Percentiles rank a stretch among this genome's conserved stretches.
Conservation (phyloP, 2,329 filamentous ascomycete species). For the Eutypella sp. region DNA sequence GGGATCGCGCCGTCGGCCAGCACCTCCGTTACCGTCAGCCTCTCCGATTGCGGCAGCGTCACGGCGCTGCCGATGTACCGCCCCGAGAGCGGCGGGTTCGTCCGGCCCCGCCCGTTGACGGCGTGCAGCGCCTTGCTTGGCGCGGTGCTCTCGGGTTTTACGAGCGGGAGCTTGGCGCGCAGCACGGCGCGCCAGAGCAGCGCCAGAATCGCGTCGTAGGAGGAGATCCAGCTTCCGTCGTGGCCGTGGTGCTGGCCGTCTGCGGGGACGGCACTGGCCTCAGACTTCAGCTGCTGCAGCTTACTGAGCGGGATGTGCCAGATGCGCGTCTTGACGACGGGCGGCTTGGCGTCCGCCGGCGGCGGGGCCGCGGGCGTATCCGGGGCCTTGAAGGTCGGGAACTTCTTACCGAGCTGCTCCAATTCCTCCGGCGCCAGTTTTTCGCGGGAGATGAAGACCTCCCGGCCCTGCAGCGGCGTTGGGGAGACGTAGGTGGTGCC, state of each 20-base stretch:
- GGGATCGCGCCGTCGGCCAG: constrained; percentile 10
- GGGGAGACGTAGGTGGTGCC: constrained; percentile 10
- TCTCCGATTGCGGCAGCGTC: constrained; percentile 10
- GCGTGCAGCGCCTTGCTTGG: constrained; percentile 16
- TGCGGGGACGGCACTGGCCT: neutral
- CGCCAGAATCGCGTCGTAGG: constrained; percentile 21
- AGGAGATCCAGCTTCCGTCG: too few relatives aligned
- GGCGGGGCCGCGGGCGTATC: constrained; percentile 12
- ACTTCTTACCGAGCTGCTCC: constrained; percentile 6
- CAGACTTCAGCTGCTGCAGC: constrained; percentile 13
- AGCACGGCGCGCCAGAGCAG: constrained; percentile 19
- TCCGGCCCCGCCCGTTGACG: constrained; percentile 16
- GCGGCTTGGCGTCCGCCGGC: constrained; percentile 20
- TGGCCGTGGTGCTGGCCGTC: too few relatives aligned
- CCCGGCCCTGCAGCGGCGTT: neutral
- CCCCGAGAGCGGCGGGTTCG: constrained; percentile 17
- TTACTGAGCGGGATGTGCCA: constrained; percentile 19
- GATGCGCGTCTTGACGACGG: constrained; percentile 13
- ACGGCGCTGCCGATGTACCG: constrained; percentile 19
- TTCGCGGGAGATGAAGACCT: neutral
- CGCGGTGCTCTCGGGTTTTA: constrained; percentile 9
- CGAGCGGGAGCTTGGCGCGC: constrained; percentile 14
- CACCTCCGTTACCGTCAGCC: constrained; percentile 10
- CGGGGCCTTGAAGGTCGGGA: constrained; percentile 8
- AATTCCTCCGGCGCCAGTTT: constrained; percentile 2